phyloP scores from a whole-genome alignment of 1,139 yeast genomes.

The Taphrina communis region DNA sequence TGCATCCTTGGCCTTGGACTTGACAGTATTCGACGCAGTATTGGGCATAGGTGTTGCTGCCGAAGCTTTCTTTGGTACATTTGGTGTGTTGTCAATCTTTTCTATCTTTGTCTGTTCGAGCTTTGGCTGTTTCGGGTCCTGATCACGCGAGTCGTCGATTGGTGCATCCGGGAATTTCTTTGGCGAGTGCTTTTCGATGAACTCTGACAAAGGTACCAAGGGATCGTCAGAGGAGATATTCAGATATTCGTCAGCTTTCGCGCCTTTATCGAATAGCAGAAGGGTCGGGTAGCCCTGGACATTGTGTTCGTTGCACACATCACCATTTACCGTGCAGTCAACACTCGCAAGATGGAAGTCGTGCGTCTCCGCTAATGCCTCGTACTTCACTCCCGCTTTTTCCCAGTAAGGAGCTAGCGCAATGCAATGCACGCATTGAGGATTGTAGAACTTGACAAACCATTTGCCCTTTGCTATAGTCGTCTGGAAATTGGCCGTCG shows the following conservation, averaged over 20 bases:
- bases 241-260: slow-evolving; percentile 48
- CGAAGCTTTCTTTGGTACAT: slow-evolving; percentile 4
- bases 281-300: slow-evolving; percentile 52
- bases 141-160: slow-evolving; percentile 10
- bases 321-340: slow-evolving; percentile 55
- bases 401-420: slow-evolving; percentile 54
- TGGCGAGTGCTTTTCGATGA: slow-evolving; percentile 42
- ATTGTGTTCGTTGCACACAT: slow-evolving; percentile 51
- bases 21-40: background rate
- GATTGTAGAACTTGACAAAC: slow-evolving; percentile 56
- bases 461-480: slow-evolving; percentile 48
- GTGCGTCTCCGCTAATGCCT: slow-evolving; percentile 46
- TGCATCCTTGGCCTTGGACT: background rate
- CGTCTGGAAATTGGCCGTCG: slow-evolving; percentile 15
- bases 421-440: slow-evolving; percentile 55
- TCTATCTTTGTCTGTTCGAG: slow-evolving; percentile 4
- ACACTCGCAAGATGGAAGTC: slow-evolving; percentile 53
- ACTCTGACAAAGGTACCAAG: slow-evolving; percentile 39
- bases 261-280: slow-evolving; percentile 51
- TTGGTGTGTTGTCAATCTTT: background rate
- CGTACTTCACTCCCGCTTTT: slow-evolving; percentile 48
- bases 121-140: slow-evolving; percentile 4
- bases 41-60: background rate
- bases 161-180: slow-evolving; percentile 17
- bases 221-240: slow-evolving; percentile 39